Base-by-base conservation (phyloP, 306 rosid genomes). In the Acacia acuminata region DNA sequence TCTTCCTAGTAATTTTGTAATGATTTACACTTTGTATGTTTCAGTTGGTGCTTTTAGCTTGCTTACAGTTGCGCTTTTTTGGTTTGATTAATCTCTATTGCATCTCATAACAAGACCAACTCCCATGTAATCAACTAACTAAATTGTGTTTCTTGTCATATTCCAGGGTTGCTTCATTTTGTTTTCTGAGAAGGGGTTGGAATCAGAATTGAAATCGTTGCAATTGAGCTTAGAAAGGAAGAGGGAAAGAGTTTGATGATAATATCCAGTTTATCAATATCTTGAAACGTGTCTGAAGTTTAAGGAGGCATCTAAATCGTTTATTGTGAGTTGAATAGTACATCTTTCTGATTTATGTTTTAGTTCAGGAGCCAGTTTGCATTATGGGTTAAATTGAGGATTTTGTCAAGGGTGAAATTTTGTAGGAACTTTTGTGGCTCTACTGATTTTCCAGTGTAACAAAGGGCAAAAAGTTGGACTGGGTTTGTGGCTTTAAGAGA, bases 81-180 rank as follows among this genome's bases (percentile, higher is more conserved):
- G 42, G 34, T 14, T 76, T 10, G 11, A 58, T 58, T 58, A n/a
- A 5, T 30, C 4, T 15, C 42, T 15, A 14, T 32, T 64, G 20
- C 70, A 32, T 30, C 20, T 64, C 20, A 14, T 64, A 14, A 64
- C n/a, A 64, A 64, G 70, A 64, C 70, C 70, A 64, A 7, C 42
- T 64, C 43, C 24, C 42, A 20, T 76, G 74, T 60, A 44, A 58
- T 48, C 48, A 43, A 77, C 69, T 82, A 79, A 36, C 70, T 76
- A 47, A 78, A 53, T 68, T 76, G 4, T 75, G 50, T 82, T 9
- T 79, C 77, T 84, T 75, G 36, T 82, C 74, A 20, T 68, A 65
- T 20, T 88, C 80, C 88, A 88, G 91, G 89, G 58, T 84, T 71
- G 71, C 73, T 51, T 67, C 53, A 12, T 63, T 84, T 76, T 56